Percentiles rank a stretch among this genome's conserved stretches.
Evolutionary conservation across 371 early-diverging fungal species (phyloP).

Genomic region (Mortierella sp.): DNA sequence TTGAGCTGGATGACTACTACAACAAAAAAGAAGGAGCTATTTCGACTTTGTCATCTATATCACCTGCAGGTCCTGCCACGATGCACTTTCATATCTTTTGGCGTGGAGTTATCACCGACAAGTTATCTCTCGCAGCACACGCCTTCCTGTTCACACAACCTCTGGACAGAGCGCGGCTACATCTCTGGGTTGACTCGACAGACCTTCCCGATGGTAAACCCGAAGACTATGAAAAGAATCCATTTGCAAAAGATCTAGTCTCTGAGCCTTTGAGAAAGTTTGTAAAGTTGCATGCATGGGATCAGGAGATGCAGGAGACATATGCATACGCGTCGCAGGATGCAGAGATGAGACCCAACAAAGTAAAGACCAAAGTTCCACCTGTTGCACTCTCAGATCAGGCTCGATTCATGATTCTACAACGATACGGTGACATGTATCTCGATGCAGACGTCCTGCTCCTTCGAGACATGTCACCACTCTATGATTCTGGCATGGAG

Average conservation of each 20-base stretch:
- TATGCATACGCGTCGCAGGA: conserved; percentile 12
- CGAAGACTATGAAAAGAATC: conserved; percentile 34
- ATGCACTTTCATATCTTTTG: conserved; percentile 57
- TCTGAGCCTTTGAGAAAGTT: conserved; percentile 18
- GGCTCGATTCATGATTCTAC: conserved; percentile 42
- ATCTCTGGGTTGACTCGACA: conserved; percentile 55
- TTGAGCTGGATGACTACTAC: conserved; percentile 4
- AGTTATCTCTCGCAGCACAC: conserved; percentile 38
- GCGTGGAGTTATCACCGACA: conserved; percentile 47
- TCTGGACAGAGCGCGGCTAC: conserved; percentile 39
- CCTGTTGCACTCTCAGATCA: conserved; percentile 46
- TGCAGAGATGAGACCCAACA: not conserved
- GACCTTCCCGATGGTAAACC: conserved; percentile 28
- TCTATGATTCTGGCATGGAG: conserved; percentile 38
- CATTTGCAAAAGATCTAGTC: conserved; percentile 18
- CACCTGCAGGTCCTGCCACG: not conserved
- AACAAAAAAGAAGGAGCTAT: not conserved
- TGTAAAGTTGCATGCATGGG: conserved; percentile 33
- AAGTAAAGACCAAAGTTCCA: not conserved
- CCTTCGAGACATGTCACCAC: conserved; percentile 49
- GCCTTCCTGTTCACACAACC: conserved; percentile 54
- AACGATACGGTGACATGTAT: conserved; percentile 38
- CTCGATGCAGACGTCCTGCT: conserved; percentile 45
- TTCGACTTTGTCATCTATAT: not conserved
- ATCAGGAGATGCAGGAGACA: conserved; percentile 21